Evolutionary conservation across 2,329 filamentous ascomycete species (phyloP).

Genomic region (Hymenoscyphus fructigenus): DNA sequence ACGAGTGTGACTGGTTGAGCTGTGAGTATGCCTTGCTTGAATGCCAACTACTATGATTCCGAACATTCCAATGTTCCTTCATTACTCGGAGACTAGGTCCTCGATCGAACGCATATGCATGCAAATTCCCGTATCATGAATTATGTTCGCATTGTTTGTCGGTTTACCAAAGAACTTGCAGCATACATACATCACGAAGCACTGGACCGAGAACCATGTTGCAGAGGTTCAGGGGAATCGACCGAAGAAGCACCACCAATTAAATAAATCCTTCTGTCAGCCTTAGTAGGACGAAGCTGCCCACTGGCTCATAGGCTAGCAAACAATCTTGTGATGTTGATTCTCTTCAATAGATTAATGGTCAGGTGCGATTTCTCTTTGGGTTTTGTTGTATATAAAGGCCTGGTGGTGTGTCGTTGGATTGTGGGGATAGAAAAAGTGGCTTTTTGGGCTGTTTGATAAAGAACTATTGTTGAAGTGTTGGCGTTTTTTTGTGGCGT

Average conservation of each 20-base stretch:
- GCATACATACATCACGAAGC: neutral
- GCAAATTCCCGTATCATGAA: neutral
- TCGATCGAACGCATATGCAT: neutral
- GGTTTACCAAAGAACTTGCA: neutral
- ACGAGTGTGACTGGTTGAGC: neutral
- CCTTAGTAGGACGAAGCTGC: neutral
- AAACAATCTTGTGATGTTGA: too few species aligned
- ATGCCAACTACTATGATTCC: neutral
- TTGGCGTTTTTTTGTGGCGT: neutral
- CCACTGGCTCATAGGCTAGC: neutral
- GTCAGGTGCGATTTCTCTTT: too few species aligned
- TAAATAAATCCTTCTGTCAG: neutral
- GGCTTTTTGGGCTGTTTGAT: neutral
- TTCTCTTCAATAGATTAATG: too few species aligned
- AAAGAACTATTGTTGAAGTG: neutral
- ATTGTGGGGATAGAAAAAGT: neutral
- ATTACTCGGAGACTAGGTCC: neutral
- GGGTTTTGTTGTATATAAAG: too few species aligned
- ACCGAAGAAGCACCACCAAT: slow-evolving; percentile 14
- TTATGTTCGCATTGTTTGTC: neutral
- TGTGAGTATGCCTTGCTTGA: neutral
- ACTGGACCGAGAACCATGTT: neutral
- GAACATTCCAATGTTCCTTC: neutral
- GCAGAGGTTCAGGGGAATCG: neutral
- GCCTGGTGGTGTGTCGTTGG: neutral